Evolutionary conservation across 331 rosid genomes (phyloP).

Genomic region (Pyrus hybrid): DNA sequence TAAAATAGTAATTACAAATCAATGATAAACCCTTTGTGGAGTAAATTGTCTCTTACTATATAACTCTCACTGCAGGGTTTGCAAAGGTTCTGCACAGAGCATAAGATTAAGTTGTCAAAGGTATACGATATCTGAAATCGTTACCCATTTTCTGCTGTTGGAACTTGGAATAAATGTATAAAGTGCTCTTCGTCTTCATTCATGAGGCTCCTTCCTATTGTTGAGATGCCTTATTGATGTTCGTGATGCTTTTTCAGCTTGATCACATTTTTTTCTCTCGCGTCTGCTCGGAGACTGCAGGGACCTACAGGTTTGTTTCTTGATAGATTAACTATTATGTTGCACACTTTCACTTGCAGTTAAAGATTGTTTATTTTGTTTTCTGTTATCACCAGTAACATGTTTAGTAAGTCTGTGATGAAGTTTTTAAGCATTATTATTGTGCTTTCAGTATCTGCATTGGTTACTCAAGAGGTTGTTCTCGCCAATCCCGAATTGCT

Average conservation of each 20-base stretch:
- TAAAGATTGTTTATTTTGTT: background rate
- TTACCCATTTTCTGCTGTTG: background rate
- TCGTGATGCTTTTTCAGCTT: slow-evolving; percentile 38
- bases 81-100: slow-evolving; percentile 89
- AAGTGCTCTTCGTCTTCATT: background rate
- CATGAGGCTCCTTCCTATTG: slow-evolving; percentile 6
- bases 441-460: background rate
- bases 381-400: background rate
- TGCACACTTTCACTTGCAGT: background rate
- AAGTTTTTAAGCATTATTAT: background rate
- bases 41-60: background rate
- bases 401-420: background rate
- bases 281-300: slow-evolving; percentile 84
- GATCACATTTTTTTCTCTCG: slow-evolving; percentile 84
- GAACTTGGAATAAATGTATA: background rate
- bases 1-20: background rate
- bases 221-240: background rate
- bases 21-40: background rate
- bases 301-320: slow-evolving; percentile 72
- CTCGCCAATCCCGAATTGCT: slow-evolving; percentile 15
- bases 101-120: slow-evolving; percentile 74
- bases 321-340: background rate
- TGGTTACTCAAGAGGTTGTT: background rate
- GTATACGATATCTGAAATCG: slow-evolving; percentile 24
- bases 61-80: slow-evolving; percentile 45